Conservation (phyloP, 495 filamentous ascomycete species). For the Tuber melanosporum region DNA sequence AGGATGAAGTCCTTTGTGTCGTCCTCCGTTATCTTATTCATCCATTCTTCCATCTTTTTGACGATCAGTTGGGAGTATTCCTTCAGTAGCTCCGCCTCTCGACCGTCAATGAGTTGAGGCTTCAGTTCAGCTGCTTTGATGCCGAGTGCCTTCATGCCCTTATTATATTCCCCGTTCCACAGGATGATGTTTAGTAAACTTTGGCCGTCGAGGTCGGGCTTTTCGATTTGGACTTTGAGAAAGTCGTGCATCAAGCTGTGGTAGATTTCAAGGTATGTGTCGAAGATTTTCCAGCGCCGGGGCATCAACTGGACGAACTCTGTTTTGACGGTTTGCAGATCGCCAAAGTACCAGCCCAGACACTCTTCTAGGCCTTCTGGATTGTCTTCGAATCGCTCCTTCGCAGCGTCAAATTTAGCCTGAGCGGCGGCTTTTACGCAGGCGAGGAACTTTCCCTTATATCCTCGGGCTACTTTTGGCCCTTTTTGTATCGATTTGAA, state of each 20-base stretch:
- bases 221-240: conserved; percentile 67
- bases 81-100: conserved; percentile 79
- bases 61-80: conserved; percentile 94
- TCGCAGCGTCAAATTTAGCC: conserved; percentile 65
- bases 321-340: conserved; percentile 81
- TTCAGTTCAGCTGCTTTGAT: conserved; percentile 63
- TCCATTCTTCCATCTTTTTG: conserved; percentile 93
- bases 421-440: conserved; percentile 67
- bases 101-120: conserved; percentile 78
- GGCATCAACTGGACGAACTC: conserved; percentile 87
- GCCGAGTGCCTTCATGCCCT: conserved; percentile 87
- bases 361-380: conserved; percentile 76
- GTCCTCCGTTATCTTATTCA: conserved; percentile 74
- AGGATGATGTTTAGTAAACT: conserved; percentile 62
- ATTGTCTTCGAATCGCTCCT: conserved; percentile 70
- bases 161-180: conserved; percentile 92
- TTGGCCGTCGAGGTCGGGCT: conserved; percentile 63
- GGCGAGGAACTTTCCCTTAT: conserved; percentile 88
- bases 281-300: conserved; percentile 95
- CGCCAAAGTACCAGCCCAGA: conserved; percentile 94
- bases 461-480: conserved; percentile 83
- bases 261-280: conserved; percentile 81
- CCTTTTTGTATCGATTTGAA: conserved; percentile 94
- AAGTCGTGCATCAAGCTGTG: conserved; percentile 93
- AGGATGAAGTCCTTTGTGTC: conserved; percentile 74